Evolutionary conservation across 495 filamentous ascomycete genomes (phyloP), one percentile per base, ranked within the genome.

Genomic region (Cercophora samala): DNA sequence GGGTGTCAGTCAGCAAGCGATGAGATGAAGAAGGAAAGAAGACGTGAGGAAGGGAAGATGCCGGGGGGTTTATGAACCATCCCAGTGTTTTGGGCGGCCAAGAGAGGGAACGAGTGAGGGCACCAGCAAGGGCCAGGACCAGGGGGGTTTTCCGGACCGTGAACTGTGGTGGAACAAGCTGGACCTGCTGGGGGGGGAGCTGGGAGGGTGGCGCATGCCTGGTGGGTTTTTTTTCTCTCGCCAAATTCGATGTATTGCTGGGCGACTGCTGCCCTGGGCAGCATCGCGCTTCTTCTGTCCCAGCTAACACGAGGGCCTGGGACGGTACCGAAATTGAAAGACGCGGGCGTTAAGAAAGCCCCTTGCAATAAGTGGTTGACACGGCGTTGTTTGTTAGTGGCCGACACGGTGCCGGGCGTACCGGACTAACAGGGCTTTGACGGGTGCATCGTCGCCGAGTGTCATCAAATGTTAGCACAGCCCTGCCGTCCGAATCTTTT

Each of bases 1-100:
- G 69, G 65, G 67, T 64, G 69, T 62, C 60, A 60, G 72, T 72
- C 63, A 53, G 63, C 55, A 51, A 70, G 69, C 63, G 68, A 68
- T 68, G 62, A 65, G 67, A 70, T 60, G 37, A 67, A 68, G 37
- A 67, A 68, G 64, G 58, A 68, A 54, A 55, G 63, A 61, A 58
- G 68, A 70, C 63, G 66, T 62, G 68, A 51, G 64, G 46, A 53
- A 61, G 56, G 46, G 25, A 66, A 25, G 55, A 53, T 54, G 65
- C 58, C 26, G 23, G 55, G n/a, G 56, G 60, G 61, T 73, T 67
- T 67, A 69, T 67, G 32, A 62, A 19, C 21, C 21, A 29, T 63
- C 60, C 56, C 54, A 62, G 22, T 22, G 52, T 64, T 62, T 25
- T 62, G 62, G 65, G 53, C 32, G 55, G 54, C 66, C 42, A 63